Evolutionary conservation across 805 yeast genomes (phyloP).

Genomic region (Candida mattraensis): DNA sequence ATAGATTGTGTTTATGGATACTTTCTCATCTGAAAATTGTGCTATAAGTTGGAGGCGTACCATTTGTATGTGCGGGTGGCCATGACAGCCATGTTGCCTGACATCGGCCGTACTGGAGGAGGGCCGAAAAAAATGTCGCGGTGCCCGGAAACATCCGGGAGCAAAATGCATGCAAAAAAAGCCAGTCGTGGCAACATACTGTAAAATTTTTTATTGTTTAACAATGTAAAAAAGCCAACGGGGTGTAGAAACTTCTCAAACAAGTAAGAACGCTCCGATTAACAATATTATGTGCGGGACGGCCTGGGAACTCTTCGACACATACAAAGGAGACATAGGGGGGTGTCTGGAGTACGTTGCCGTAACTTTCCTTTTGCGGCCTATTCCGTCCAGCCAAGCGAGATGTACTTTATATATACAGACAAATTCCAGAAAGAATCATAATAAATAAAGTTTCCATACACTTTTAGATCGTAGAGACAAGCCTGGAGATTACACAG

Average conservation of each 20-base stretch:
- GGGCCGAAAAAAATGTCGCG: neutral
- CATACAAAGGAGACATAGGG: no score
- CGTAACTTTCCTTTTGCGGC: slow-evolving; percentile 9
- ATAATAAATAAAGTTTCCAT: no score
- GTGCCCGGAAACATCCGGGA: slow-evolving; percentile 10
- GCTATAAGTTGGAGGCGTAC: no score
- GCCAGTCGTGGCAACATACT: slow-evolving; percentile 7
- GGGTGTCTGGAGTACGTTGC: slow-evolving; percentile 7
- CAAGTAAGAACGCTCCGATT: slow-evolving; percentile 3
- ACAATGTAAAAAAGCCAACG: slow-evolving; percentile 3
- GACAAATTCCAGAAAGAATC: slow-evolving; percentile 8
- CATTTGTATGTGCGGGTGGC: no score
- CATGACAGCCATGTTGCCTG: no score
- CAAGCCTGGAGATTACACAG: no score
- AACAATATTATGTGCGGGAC: slow-evolving; percentile 10
- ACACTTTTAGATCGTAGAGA: no score
- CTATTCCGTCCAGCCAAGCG: slow-evolving; percentile 8
- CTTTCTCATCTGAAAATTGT: no score
- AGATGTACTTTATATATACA: slow-evolving; percentile 12
- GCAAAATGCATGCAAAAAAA: slow-evolving; percentile 3
- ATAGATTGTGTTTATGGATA: no score
- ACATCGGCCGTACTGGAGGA: no score
- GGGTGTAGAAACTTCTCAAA: slow-evolving; percentile 10
- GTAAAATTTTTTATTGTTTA: no score
- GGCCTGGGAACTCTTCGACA: no score